Evolutionary conservation across 2,329 filamentous ascomycete species (phyloP).

Genomic region (Emmonsiellopsis sp.): DNA sequence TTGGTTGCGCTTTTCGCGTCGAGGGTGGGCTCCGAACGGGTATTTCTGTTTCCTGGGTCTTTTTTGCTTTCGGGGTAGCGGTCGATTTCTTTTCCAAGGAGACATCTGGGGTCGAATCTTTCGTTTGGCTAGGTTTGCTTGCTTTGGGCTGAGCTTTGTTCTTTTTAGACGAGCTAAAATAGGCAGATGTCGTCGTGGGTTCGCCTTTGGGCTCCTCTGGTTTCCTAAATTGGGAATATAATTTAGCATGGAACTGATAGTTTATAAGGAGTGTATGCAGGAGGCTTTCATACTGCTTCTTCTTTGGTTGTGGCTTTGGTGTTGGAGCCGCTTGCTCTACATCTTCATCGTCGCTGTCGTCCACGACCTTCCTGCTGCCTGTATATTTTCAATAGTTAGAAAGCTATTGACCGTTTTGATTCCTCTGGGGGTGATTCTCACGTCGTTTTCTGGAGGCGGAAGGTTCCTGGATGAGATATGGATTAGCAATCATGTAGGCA

Average conservation of each 20-base stretch:
- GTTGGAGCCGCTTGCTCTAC: slow-evolving; percentile 32
- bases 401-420: neutral
- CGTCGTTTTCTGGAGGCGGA: slow-evolving; percentile 26
- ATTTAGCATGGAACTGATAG: slow-evolving; percentile 1
- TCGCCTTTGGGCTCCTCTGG: slow-evolving; percentile 44
- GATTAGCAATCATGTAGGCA: neutral
- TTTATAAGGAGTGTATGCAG: neutral
- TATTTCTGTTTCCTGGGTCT: slow-evolving; percentile 46
- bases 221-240: slow-evolving; percentile 28
- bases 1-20: slow-evolving; percentile 13
- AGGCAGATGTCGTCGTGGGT: slow-evolving; percentile 53
- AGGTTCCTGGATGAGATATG: slow-evolving; percentile 16
- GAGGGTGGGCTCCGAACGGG: slow-evolving; percentile 32
- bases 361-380: slow-evolving; percentile 59
- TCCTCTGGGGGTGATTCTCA: slow-evolving; percentile 15
- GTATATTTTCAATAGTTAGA: slow-evolving; percentile 7
- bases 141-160: slow-evolving; percentile 38
- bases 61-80: slow-evolving; percentile 28
- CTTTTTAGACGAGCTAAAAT: slow-evolving; percentile 52
- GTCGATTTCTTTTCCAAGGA: slow-evolving; percentile 28
- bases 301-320: slow-evolving; percentile 31
- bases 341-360: slow-evolving; percentile 75
- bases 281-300: slow-evolving; percentile 39
- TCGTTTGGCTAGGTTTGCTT: slow-evolving; percentile 14
- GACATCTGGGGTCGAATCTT: slow-evolving; percentile 17